Evolutionary conservation across 192 early-diverging fungal species (phyloP), one percentile per base, ranked within the genome.

Genomic region (Coemansia sp.): DNA sequence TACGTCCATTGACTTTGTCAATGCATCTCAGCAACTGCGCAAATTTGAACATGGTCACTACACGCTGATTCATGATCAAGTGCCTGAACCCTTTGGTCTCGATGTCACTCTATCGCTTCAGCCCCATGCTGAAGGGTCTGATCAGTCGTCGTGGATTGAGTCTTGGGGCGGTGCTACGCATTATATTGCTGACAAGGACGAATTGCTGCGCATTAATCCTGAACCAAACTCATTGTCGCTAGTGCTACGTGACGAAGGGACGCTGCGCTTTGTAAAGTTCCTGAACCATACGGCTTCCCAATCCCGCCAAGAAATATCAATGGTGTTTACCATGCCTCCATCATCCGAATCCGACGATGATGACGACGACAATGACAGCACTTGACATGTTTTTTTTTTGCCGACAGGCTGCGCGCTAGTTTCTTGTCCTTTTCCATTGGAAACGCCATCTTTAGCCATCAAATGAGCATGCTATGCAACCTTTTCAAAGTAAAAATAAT

Each of bases 1-100:
- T 23, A 68, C 76, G 1, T 58, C 57, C 19, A 52, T 78, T 7
- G 62, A 65, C 2, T 21, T 56, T 17, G 27, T 34, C 1, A 14
- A 6, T 4, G 58, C 25, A 11, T 62, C 60, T 2, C 58, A 58
- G 40, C 61, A 78, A 41, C 27, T 68, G 32, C 65, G 84, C 23
- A 65, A 63, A 60, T 83, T 86, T 43, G 66, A 73, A 39, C 56
- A 67, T 15, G 80, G 82, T 2, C 65, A 83, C 26, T 86, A 86
- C 52, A 86, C 82, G 14, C 40, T 86, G 10, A 45, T 82, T n/a
- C 75, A 84, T 45, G 85, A 86, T 42, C 77, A 80, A 45, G 81
- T 66, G 3, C 36, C 68, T 27, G 84, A 86, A 25, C 69, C 63
- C 13, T 51, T 50, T 9, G 84, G 84, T 3, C 34, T 83, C 8